Conservation (phyloP, 768 basidiomycete species). For the Hygrocybe coccinea region DNA sequence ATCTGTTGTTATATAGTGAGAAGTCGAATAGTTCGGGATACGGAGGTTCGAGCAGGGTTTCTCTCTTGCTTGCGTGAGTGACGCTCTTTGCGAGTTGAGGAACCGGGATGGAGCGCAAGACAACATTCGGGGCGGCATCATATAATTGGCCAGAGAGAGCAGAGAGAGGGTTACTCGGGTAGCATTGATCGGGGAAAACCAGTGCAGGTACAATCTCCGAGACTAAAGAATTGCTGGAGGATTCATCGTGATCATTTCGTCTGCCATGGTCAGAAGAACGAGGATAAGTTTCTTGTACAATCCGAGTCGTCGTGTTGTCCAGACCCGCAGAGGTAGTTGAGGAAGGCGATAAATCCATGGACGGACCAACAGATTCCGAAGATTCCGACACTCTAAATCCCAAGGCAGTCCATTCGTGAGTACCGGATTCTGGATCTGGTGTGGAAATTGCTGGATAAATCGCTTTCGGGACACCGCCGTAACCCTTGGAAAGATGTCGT, state of each 20-base stretch:
- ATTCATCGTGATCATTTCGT: too few species aligned
- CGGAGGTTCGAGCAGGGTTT: not conserved
- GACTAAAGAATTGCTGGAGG: not conserved
- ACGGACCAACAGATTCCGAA: not conserved
- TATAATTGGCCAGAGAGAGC: conserved; percentile 1
- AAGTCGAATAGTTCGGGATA: conserved; percentile 8
- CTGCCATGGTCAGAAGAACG: too few species aligned
- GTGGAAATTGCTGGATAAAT: not conserved
- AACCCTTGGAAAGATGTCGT: not conserved
- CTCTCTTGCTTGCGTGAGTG: not conserved
- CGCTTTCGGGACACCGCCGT: not conserved
- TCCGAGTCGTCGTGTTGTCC: too few species aligned
- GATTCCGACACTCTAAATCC: not conserved
- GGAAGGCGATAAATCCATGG: not conserved
- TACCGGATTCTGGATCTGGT: not conserved
- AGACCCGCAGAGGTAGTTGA: not conserved
- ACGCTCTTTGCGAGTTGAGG: not conserved
- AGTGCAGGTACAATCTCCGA: not conserved
- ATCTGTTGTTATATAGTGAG: not conserved
- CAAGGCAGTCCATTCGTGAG: not conserved
- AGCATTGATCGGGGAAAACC: not conserved
- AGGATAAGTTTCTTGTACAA: too few species aligned
- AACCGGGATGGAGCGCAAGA: not conserved
- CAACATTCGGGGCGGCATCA: not conserved
- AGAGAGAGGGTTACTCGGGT: not conserved